phyloP scores from a whole-genome alignment of 352 stramenopile genomes.

The Phytophthora fragariae region DNA sequence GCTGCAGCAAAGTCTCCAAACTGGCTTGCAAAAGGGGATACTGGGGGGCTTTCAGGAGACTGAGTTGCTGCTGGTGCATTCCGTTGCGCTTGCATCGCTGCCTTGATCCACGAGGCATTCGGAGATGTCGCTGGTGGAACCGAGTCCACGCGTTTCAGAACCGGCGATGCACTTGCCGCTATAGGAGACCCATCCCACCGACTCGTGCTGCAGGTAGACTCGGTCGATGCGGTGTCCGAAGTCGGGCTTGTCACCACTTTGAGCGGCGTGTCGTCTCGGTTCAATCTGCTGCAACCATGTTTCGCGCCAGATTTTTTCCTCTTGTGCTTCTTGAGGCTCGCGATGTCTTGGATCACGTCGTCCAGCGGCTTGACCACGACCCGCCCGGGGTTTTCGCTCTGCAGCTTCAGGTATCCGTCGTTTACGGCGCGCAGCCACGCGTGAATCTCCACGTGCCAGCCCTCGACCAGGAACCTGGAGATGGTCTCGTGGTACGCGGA shows the following conservation, averaged over 20 bases:
- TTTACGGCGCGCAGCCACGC: conserved; percentile 33
- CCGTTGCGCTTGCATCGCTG: conserved; percentile 15
- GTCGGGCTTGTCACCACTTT: conserved; percentile 16
- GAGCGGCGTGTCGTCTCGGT: background rate
- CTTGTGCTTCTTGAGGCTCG: conserved; percentile 17
- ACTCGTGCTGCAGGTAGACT: background rate
- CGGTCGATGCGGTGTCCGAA: conserved; percentile 6
- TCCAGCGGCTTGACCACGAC: conserved; percentile 33
- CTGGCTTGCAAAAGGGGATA: background rate
- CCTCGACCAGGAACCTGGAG: conserved; percentile 25
- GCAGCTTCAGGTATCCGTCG: conserved; percentile 29
- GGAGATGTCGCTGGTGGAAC: conserved; percentile 22
- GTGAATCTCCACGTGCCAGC: conserved; percentile 37
- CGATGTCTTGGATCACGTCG: conserved; percentile 22
- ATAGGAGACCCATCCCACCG: background rate
- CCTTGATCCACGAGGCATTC: conserved; percentile 31
- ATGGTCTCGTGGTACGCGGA: conserved; percentile 25
- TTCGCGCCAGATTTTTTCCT: background rate
- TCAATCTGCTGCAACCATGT: conserved; percentile 6
- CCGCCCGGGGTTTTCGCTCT: conserved; percentile 9
- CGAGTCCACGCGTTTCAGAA: conserved; percentile 1
- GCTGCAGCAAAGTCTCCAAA: conserved; percentile 5
- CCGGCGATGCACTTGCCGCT: conserved; percentile 12
- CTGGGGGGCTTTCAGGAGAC: conserved; percentile 1
- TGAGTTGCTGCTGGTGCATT: background rate